Base-by-base conservation (phyloP, 1,139 yeast genomes). In the Torulaspora pretoriensis region DNA sequence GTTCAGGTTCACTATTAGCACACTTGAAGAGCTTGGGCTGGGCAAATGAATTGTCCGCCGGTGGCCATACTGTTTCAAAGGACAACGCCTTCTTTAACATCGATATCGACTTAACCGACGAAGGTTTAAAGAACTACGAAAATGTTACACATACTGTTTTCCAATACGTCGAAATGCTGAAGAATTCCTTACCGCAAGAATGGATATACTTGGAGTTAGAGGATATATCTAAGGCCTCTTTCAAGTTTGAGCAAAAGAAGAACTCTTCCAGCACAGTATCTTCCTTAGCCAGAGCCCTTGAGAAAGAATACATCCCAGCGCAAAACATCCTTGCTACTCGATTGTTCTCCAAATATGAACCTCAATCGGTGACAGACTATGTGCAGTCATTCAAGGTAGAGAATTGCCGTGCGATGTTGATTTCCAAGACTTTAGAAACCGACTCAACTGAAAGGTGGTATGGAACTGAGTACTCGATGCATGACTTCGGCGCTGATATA, bases 31-130 rank as follows among this genome's bases (percentile, higher is more conserved):
- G 70, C 34, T 70, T 75, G 51, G 86, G 92, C 8, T 87, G 92
- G 88, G 95, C 89, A 4, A 83, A 78, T 51, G 82, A 78, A 12
- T 73, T 92, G 43, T 78, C 88, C 27, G 81, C 92, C 26, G 96
- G 96, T 8, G 75, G 80, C 34, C 75, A 78, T 59, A 77, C 77
- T 38, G 76, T 88, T 9, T 82, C 90, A 38, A 74, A 78, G 41
- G 95, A 85, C 2, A 78, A 76, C 47, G 83, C 86, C 2, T 65
- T 78, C 19, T 85, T 90, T 57, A 70, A 77, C 13, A 68, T 88
- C 35, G 83, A 80, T 47, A 69, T 88, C 43, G 95, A 86, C 46
- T 72, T 90, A 47, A 89, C 97, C 2, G 78, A 79, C 10, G 68
- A 69, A 25, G 97, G 97, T 4, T 67, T 88, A 41, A 61, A 68